These are phyloP conservation scores for Phytopythium delawarense DNA, from an alignment of 352 stramenopile species.

Conservation along the genomic window DNA sequence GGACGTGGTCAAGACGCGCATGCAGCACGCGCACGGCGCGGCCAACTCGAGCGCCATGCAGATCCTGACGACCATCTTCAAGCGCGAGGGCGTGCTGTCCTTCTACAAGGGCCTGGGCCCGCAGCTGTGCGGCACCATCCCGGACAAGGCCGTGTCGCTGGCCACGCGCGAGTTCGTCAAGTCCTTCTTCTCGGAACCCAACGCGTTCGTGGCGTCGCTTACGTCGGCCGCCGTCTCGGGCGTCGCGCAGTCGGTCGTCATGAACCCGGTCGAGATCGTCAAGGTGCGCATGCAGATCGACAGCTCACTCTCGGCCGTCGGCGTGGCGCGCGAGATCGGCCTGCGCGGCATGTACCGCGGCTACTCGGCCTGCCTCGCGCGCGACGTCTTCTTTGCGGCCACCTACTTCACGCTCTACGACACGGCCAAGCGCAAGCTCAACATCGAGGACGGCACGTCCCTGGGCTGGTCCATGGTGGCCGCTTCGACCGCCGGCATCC, in stretches of 20 bases:
- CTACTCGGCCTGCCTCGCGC: conserved; percentile 64
- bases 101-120: conserved; percentile 80
- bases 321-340: conserved; percentile 60
- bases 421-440: conserved; percentile 53
- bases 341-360: conserved; percentile 64
- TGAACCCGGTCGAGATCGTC: conserved; percentile 83
- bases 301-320: conserved; percentile 46
- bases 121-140: conserved; percentile 69
- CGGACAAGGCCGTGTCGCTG: conserved; percentile 78
- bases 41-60: conserved; percentile 38
- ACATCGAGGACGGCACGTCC: conserved; percentile 61
- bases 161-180: conserved; percentile 79
- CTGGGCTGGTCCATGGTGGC: conserved; percentile 72
- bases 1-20: conserved; percentile 84
- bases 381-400: conserved; percentile 73
- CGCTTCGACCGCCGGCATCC: conserved; percentile 62
- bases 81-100: conserved; percentile 51
- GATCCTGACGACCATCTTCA: conserved; percentile 54
- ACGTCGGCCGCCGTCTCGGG: conserved; percentile 63
- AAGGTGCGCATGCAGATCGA: conserved; percentile 85
- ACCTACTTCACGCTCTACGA: conserved; percentile 84
- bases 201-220: conserved; percentile 67
- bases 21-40: conserved; percentile 67
- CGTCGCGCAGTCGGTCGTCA: conserved; percentile 71
- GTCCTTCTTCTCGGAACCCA: conserved; percentile 65